phyloP scores from a whole-genome alignment of 2,329 filamentous ascomycete species.

The Pyrenochaeta sp. region DNA sequence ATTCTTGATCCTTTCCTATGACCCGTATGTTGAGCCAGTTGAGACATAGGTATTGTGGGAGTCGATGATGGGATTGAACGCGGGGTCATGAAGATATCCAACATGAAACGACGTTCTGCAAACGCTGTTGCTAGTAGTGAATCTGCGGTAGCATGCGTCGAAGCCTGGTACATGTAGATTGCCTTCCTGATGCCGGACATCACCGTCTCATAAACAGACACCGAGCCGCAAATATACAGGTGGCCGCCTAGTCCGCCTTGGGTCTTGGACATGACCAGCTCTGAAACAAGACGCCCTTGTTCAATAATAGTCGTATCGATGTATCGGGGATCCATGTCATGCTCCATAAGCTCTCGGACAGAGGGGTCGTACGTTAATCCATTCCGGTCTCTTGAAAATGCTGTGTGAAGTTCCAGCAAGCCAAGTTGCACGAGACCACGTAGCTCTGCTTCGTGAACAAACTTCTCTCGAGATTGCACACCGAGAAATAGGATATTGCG shows the following conservation, averaged over 20 bases:
- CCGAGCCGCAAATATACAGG: constrained; percentile 59
- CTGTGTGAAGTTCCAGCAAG: constrained; percentile 60
- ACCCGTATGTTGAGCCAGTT: constrained; percentile 60
- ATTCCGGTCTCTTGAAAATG: constrained; percentile 59
- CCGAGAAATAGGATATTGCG: constrained; percentile 61
- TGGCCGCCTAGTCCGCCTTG: constrained; percentile 60
- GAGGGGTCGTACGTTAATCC: constrained; percentile 56
- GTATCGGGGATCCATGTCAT: constrained; percentile 58
- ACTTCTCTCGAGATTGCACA: constrained; percentile 61
- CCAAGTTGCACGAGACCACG: constrained; percentile 56
- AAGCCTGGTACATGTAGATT: constrained; percentile 61
- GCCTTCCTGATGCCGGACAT: constrained; percentile 63
- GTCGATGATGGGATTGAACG: constrained; percentile 60
- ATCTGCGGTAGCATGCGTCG: constrained; percentile 61
- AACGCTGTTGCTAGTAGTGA: constrained; percentile 61
- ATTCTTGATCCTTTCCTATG: constrained; percentile 57
- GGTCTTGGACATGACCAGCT: constrained; percentile 64
- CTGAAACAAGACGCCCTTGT: constrained; percentile 59
- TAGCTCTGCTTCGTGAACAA: constrained; percentile 60
- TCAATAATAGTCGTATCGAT: constrained; percentile 61
- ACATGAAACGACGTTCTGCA: constrained; percentile 63
- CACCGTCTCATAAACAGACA: constrained; percentile 61
- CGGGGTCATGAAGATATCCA: constrained; percentile 63
- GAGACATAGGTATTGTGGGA: constrained; percentile 59
- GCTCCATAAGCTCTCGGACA: constrained; percentile 56